phyloP scores from a whole-genome alignment of 1,284 basidiomycete genomes.

The Malassezia equina region DNA sequence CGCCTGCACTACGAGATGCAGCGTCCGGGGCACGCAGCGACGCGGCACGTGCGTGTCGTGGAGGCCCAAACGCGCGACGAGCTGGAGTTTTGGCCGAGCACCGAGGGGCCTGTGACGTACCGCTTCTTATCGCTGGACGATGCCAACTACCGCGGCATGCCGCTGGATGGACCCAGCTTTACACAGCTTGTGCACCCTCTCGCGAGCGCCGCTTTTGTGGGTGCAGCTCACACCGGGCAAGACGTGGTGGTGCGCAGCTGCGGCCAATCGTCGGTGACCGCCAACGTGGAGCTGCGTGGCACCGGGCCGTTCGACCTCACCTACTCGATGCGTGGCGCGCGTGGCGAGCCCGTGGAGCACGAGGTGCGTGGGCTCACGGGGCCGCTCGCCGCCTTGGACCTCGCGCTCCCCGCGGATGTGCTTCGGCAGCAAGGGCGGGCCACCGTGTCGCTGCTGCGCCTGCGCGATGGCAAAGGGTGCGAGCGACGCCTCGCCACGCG shows the following conservation, averaged over 20 bases:
- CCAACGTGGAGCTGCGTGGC: constrained; percentile 36
- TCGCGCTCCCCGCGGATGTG: constrained; percentile 50
- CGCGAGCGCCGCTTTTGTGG: constrained; percentile 36
- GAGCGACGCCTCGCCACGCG: constrained; percentile 65
- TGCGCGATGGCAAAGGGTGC: constrained; percentile 82
- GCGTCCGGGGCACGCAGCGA: constrained; percentile 51
- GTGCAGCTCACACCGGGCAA: constrained; percentile 15
- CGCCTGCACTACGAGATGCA: constrained; percentile 66
- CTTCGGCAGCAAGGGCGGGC: constrained; percentile 65
- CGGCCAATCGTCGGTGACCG: constrained; percentile 32
- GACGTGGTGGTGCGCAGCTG: constrained; percentile 38
- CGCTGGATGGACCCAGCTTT: constrained; percentile 40
- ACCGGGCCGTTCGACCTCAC: constrained; percentile 42
- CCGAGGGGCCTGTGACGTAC: constrained; percentile 80
- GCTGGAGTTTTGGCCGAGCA: constrained; percentile 73
- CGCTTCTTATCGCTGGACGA: constrained; percentile 71
- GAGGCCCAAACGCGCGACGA: constrained; percentile 69
- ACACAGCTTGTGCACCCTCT: constrained; percentile 43
- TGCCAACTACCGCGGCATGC: constrained; percentile 64
- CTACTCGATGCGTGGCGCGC: constrained; percentile 30
- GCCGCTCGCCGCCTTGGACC: constrained; percentile 36
- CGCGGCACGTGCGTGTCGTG: constrained; percentile 51
- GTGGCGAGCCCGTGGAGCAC: constrained; percentile 20
- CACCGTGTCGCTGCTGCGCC: constrained; percentile 68
- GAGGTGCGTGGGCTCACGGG: constrained; percentile 35